These are phyloP conservation scores for Polyplosphaeria fusca DNA, from an alignment of 495 filamentous ascomycete species.

Conservation along the genomic window DNA sequence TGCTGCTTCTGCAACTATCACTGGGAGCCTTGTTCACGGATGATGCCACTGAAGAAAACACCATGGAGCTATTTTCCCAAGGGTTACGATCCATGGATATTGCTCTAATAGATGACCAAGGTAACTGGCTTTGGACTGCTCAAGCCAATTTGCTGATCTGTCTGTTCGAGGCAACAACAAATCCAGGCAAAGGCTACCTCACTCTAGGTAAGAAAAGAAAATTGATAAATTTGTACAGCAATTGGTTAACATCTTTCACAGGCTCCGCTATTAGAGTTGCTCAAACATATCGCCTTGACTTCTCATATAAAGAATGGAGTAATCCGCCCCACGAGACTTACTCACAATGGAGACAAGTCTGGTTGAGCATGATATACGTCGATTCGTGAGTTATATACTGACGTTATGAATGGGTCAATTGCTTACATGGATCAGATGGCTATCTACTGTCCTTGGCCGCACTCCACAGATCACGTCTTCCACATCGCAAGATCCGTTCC, in stretches of 20 bases:
- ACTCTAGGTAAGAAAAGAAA: neutral
- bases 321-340: neutral
- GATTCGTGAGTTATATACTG: neutral
- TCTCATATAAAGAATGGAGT: neutral
- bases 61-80: neutral
- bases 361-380: neutral
- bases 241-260: neutral
- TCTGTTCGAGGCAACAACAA: neutral
- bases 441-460: neutral
- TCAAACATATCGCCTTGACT: neutral
- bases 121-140: neutral
- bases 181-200: neutral
- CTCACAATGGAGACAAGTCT: neutral
- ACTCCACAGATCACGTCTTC: neutral
- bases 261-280: neutral
- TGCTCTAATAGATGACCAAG: neutral
- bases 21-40: neutral
- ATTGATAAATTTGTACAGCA: neutral
- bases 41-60: neutral
- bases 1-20: neutral
- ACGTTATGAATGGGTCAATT: neutral
- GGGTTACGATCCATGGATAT: neutral
- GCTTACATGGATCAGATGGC: neutral
- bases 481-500: neutral
- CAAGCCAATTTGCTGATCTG: neutral